These are phyloP conservation scores for Auriscalpium vulgare DNA, from an alignment of 768 basidiomycete genomes.

Conservation along the genomic window DNA sequence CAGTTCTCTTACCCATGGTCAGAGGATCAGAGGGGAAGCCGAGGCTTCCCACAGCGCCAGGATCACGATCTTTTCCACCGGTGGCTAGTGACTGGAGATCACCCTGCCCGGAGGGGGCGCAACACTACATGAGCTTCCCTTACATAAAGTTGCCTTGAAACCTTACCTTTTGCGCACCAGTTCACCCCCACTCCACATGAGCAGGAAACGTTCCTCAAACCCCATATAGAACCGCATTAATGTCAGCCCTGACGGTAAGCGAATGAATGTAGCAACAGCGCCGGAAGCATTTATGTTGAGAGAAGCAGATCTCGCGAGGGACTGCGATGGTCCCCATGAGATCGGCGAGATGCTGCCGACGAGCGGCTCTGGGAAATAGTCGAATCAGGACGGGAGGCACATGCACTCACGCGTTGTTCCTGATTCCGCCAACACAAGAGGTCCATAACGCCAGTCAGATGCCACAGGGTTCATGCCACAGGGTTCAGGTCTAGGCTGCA, in stretches of 20 bases:
- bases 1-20: background rate
- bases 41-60: background rate
- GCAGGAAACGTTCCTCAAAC: background rate
- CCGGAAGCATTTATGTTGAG: no score
- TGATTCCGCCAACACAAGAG: no score
- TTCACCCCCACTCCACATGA: background rate
- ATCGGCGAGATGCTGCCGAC: background rate
- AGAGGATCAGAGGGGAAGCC: background rate
- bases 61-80: background rate
- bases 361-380: background rate
- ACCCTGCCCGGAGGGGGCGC: no score
- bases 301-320: background rate
- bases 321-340: background rate
- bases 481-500: no score
- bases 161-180: background rate
- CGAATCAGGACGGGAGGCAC: no score
- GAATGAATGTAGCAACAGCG: background rate
- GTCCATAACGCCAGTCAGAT: no score
- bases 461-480: no score
- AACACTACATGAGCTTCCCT: no score
- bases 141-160: background rate
- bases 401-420: no score
- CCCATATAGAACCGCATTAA: background rate
- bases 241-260: background rate
- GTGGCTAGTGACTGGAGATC: no score